Base-by-base conservation (phyloP, 1,139 yeast genomes). In the Kurtzmaniella quercitrusa region DNA sequence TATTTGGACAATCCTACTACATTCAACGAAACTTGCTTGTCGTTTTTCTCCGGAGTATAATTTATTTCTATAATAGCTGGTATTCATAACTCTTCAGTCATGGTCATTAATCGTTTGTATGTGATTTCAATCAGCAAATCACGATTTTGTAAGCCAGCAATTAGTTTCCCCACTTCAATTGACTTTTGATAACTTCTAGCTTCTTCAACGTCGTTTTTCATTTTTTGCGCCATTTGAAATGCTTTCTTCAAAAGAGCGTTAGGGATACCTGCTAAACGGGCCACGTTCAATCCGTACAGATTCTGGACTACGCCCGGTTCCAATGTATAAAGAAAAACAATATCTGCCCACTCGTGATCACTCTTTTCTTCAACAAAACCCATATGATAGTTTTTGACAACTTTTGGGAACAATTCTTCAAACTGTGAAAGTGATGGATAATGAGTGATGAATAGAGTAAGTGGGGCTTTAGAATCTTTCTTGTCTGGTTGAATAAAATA, bases 371-470 rank as follows among this genome's bases (percentile, higher is more conserved):
- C 81, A 11, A 78, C 57, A 55, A 76, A 88, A 12, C 87, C 90
- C 94, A 90, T 85, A 58, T 87, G 94, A 57, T 70, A 83, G 55
- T 83, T 85, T 14, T 69, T 67, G 6, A 85, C 79, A 3, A 61
- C 52, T 0, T 57, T 58, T 1, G 68, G 63, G 49, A 66, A 72
- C 40, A 61, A 58, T 33, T 65, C 51, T 38, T 76, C 81, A 41
- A 87, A 68, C 5, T 70, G 66, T 46, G 82, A 78, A 25, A 90
- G 66, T 16, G 81, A 75, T n/a, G 94, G 93, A 59, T 83, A 91
- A 63, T 91, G 97, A 0, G 98, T 91, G 23, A 91, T 88, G 62
- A 90, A 91, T 18, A 91, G 61, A 0, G 86, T 75, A 38, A 86
- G 63, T 16, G 42, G 42, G 0, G 93, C 84, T 37, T 73, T 55